Base-by-base conservation (phyloP, 441 rosid genomes). In the Populus hybrid region DNA sequence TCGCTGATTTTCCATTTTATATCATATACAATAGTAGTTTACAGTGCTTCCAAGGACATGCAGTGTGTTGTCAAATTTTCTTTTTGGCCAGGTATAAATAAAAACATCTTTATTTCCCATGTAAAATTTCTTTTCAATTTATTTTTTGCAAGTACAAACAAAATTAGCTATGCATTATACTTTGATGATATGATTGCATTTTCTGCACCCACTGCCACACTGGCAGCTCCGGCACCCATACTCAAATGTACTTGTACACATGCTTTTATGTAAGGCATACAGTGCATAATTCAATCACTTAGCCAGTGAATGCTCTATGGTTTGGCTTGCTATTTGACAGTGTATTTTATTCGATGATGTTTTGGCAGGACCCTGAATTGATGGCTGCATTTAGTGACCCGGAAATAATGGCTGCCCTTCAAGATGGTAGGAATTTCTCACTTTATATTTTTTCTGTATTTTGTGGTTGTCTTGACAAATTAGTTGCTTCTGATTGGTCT, bases 371-470 rank as follows among this genome's bases (percentile, higher is more conserved):
- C 82, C 99, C 98, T 38, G 99, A 94, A 77, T 79, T 96, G 84
- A 93, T 92, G 97, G 68, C 94, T 10, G 99, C 98, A 70, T 93
- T 96, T 84, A 93, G 95, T 38, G 98, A 96, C 79, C 97, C 97
- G 20, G 99, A 96, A 86, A 80, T 96, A 64, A 94, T 96, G 99
- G 97, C 94, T 79, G 99, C 98, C 68, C 91, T 96, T 81, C 98
- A 96, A 87, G 99, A 96, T 79, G 98, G 99, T 94, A 89, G 8
- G 26, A 30, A 6, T 26, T 34, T 40, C 14, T 57, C n/a, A 24
- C 6, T 40, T 40, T 77, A n/a, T 73, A 8, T 68, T 16, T 69
- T 71, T 12, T 35, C 38, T n/a, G 20, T 34, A 11, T 54, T 73
- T 61, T 16, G 10, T 70, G 16, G 30, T 20, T 36, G 7, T 34